phyloP scores from a whole-genome alignment of 345 rosid species.

The Angophora floribunda region DNA sequence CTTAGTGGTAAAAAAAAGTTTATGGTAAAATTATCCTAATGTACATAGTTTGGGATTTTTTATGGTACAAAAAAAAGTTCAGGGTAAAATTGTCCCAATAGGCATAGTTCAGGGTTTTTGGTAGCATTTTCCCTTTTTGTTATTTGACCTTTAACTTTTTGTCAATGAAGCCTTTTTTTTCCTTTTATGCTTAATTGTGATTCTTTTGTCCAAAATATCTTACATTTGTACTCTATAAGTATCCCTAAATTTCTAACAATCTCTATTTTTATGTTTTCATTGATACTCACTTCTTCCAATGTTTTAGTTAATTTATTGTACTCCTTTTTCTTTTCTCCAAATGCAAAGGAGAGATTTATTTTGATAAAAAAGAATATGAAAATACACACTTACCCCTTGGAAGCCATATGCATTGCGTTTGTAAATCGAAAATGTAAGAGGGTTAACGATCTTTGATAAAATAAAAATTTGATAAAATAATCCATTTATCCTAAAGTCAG shows the following conservation, averaged over 20 bases:
- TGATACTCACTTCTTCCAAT: conserved; percentile 1
- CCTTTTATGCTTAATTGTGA: not conserved
- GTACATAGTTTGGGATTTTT: no score
- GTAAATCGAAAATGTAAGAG: no score
- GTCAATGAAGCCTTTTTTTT: not conserved
- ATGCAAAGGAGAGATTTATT: not conserved
- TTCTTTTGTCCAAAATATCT: not conserved
- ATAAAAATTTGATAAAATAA: no score
- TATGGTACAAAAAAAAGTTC: no score
- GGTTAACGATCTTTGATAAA: accelerated
- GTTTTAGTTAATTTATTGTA: conserved; percentile 20
- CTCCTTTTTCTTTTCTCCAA: not conserved
- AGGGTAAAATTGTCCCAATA: no score
- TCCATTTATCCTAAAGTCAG: not conserved
- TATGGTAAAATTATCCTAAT: no score
- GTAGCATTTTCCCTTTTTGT: not conserved
- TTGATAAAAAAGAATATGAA: not conserved
- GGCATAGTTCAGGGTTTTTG: no score
- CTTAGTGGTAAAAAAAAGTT: no score
- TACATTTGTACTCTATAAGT: no score
- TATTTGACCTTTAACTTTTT: not conserved
- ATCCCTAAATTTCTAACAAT: no score
- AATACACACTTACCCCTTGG: accelerated
- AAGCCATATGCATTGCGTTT: no score
- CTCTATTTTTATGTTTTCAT: no score